Conservation (phyloP, 352 stramenopile genomes). For the Globisporangium megalacanthum region DNA sequence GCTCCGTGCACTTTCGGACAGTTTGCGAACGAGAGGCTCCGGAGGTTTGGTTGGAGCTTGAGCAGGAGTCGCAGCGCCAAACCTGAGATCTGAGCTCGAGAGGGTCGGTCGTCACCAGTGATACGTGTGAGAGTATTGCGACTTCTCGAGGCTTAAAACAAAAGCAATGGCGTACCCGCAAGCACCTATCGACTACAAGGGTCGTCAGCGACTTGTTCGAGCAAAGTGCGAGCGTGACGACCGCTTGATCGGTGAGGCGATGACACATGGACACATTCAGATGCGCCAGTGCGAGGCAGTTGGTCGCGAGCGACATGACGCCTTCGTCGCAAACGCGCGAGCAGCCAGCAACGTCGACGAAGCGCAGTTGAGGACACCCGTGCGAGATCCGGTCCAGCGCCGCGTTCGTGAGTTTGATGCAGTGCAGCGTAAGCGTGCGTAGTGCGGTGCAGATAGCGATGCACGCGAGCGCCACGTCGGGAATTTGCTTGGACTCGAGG, state of each 20-base stretch:
- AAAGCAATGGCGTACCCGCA: conserved; percentile 31
- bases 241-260: conserved; percentile 60
- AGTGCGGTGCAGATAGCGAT: conserved; percentile 36
- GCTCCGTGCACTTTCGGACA: conserved; percentile 51
- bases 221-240: conserved; percentile 46
- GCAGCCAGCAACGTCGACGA: conserved; percentile 70
- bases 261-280: conserved; percentile 83
- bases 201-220: conserved; percentile 25
- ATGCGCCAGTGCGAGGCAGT: conserved; percentile 37
- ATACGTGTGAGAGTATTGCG: too few species aligned
- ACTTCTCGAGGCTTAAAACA: too few species aligned
- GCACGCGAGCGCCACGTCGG: conserved; percentile 31
- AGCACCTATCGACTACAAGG: conserved; percentile 51
- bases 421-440: conserved; percentile 40
- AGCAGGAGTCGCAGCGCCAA: conserved; percentile 51
- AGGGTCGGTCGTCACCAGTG: not conserved
- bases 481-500: conserved; percentile 74
- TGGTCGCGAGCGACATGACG: conserved; percentile 54
- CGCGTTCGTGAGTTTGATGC: conserved; percentile 67
- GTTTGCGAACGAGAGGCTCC: conserved; percentile 48
- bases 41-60: conserved; percentile 39
- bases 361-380: conserved; percentile 29
- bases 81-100: conserved; percentile 39
- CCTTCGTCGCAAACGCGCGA: conserved; percentile 71
- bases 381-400: conserved; percentile 39